Base-by-base conservation (phyloP, 345 rosid species). In the Odontarrhena argentea region DNA sequence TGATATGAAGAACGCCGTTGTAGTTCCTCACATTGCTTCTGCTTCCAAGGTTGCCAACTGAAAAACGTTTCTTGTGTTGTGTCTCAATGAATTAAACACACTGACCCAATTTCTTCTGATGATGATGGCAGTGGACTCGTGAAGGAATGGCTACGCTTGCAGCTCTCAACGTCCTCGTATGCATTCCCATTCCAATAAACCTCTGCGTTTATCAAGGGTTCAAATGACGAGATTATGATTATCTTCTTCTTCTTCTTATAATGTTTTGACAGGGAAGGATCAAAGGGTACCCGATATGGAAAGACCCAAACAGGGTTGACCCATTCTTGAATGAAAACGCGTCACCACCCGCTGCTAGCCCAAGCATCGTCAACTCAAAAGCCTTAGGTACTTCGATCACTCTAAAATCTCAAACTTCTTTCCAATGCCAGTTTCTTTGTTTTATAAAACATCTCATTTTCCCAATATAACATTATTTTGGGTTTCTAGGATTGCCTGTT, bases 141-240 rank as follows among this genome's bases (percentile, higher is more conserved):
- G 97, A 94, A 82, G 99, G 99, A 76, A 94, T 94, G 96, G 99
- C 99, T 44, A 84, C 96, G 0, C 82, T 90, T 62, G 92, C 97
- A 48, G 92, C 99, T 53, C 86, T 93, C 14, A 93, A 93, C 61
- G 97, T 93, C 79, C 77, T 88, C 77, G 99, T 93, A 84, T 11
- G 78, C 26, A 64, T 67, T 60, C 36, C 9, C 67, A 18, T 22
- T 59, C 9, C 59, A 22, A 56, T 5, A 47, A 48, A 48, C 28
- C 24, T 5, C 7, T 18, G 45, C 4, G 1, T 0, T 18, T 18
- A 18, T 12, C 14, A 6, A 51, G 7, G 38, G 30, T 28, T 54
- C 25, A 53, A 52, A 52, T 57, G 60, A 37, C 10, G 37, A 6
- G 9, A 1, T 11, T 67, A 4, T 53, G 41, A 66, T 46, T 12